Conservation (phyloP, 2,329 filamentous ascomycete species). For the Diaporthe sp. region DNA sequence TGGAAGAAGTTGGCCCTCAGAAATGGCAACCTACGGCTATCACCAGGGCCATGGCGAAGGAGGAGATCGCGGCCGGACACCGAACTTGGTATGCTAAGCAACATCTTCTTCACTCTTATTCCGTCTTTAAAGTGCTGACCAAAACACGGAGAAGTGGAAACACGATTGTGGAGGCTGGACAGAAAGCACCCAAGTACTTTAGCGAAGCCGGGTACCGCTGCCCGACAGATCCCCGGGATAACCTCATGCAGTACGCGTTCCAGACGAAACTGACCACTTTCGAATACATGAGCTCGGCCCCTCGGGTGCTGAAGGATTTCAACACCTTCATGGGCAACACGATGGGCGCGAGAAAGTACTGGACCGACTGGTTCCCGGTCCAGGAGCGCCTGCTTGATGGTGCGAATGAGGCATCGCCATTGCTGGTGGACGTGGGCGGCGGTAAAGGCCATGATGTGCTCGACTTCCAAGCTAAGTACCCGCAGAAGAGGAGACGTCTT, state of each 20-base stretch:
- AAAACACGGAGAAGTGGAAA: constrained; percentile 7
- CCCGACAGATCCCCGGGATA: constrained; percentile 46
- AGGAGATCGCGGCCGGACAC: constrained; percentile 47
- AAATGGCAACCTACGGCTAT: constrained; percentile 46
- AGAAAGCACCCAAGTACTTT: constrained; percentile 46
- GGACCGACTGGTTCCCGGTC: constrained; percentile 44
- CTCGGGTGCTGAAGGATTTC: constrained; percentile 45
- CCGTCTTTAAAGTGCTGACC: too few relatives aligned
- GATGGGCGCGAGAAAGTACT: constrained; percentile 46
- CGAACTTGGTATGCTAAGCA: constrained; percentile 46
- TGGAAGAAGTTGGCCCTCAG: constrained; percentile 46
- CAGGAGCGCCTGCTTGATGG: constrained; percentile 47
- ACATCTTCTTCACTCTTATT: not conserved
- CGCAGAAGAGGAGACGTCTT: constrained; percentile 35
- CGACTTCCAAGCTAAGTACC: constrained; percentile 38
- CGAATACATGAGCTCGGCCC: constrained; percentile 44
- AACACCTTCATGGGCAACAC: constrained; percentile 49
- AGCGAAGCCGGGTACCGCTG: constrained; percentile 46
- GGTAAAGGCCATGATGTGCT: constrained; percentile 44
- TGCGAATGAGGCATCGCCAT: constrained; percentile 29
- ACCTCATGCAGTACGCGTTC: constrained; percentile 49
- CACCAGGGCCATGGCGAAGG: constrained; percentile 47
- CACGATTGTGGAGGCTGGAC: constrained; percentile 43
- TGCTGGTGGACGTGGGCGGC: constrained; percentile 47
- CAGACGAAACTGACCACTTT: constrained; percentile 46